A percentile compares a stretch with the other conserved stretches of the same genome.
These are phyloP conservation scores for Jatropha multifida DNA, from an alignment of 441 rosid genomes.

Conservation along the genomic window DNA sequence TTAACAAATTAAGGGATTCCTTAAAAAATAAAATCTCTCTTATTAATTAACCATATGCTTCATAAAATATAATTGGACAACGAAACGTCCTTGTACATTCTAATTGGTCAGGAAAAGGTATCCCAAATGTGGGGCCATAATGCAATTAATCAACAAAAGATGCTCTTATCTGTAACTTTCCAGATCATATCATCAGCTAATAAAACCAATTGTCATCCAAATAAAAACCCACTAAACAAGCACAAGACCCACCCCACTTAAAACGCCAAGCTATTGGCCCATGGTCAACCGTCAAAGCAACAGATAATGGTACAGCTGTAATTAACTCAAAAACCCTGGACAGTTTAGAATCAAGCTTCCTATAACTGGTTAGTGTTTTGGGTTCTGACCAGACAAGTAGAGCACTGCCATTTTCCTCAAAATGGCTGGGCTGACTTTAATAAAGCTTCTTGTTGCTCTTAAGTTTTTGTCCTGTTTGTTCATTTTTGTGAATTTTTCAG, in stretches of 20 bases:
- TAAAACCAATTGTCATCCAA: not conserved
- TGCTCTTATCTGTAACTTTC: too few species aligned
- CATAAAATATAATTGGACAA: too few species aligned
- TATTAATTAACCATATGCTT: too few species aligned
- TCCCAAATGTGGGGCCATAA: too few species aligned
- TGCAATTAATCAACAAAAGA: too few species aligned
- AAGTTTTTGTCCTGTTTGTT: not conserved
- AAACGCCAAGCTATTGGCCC: not conserved
- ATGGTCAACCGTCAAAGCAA: not conserved
- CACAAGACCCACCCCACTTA: not conserved
- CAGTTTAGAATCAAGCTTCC: not conserved
- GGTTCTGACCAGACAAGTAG: not conserved
- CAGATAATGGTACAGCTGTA: not conserved
- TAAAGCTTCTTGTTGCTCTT: not conserved
- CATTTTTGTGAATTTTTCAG: slow-evolving; percentile 16
- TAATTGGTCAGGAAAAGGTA: too few species aligned
- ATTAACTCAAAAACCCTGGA: slow-evolving; percentile 7
- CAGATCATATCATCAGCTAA: too few species aligned
- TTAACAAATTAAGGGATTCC: too few species aligned
- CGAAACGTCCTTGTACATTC: too few species aligned
- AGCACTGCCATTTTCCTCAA: slow-evolving; percentile 9
- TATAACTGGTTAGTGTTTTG: slow-evolving; percentile 1
- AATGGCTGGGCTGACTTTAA: slow-evolving; percentile 3
- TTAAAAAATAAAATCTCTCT: too few species aligned
- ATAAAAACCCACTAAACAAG: not conserved